Conservation (phyloP, 1,284 basidiomycete genomes). For the Pseudozyma flocculosa region DNA sequence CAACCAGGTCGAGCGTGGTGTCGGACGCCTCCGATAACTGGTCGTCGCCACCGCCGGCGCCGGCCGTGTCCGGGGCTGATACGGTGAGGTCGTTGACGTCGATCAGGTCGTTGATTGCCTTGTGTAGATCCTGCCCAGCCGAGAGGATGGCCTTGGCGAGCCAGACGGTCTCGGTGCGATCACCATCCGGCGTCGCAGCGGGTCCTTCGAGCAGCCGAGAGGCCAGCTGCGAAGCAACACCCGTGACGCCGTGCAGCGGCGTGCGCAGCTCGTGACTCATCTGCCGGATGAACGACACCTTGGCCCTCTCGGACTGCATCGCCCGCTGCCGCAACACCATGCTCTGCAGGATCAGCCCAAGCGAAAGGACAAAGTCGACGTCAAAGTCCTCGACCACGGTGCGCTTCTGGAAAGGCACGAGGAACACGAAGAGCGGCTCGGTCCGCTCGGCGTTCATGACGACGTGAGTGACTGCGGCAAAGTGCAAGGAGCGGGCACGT, state of each 20-base stretch:
- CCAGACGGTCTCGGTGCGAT: background rate
- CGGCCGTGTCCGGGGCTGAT: too few relatives aligned
- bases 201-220: background rate
- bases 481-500: too few relatives aligned
- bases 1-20: background rate
- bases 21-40: background rate
- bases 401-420: background rate
- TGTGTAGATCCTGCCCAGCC: background rate
- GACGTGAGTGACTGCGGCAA: background rate
- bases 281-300: background rate
- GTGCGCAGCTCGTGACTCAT: slow-evolving; percentile 2
- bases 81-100: background rate
- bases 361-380: background rate
- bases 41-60: background rate
- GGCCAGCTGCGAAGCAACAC: background rate
- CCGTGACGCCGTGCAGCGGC: background rate
- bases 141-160: background rate
- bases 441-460: background rate
- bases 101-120: background rate
- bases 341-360: background rate
- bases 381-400: background rate
- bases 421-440: background rate
- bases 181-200: background rate
- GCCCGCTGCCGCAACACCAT: background rate
- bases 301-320: background rate